A percentile compares a stretch with the other conserved stretches of the same genome.
Evolutionary conservation across 2,329 filamentous ascomycete genomes (phyloP).

Genomic region (Amylocarpus encephaloides): DNA sequence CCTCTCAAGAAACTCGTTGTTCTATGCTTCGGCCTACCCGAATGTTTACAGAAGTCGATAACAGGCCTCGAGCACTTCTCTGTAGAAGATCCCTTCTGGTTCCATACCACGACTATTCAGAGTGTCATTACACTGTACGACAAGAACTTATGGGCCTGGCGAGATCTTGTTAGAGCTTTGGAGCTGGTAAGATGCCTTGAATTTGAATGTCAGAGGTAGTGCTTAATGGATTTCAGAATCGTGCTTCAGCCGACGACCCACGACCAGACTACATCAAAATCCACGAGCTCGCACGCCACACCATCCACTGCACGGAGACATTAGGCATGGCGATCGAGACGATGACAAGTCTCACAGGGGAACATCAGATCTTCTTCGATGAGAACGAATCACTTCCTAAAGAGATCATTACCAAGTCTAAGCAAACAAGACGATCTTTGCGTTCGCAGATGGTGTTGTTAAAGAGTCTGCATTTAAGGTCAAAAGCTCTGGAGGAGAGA

Average conservation of each 20-base stretch:
- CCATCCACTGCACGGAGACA: conserved; percentile 40
- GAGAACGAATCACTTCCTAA: neutral
- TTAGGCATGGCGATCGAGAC: conserved; percentile 34
- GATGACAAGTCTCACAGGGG: conserved; percentile 10
- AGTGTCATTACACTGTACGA: conserved; percentile 33
- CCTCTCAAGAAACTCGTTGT: neutral
- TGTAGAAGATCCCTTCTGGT: conserved; percentile 32
- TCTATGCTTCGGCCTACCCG: neutral
- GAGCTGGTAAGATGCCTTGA: neutral
- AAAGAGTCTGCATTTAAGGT: conserved; percentile 3
- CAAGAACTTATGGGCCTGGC: conserved; percentile 36
- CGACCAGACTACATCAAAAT: conserved; percentile 33
- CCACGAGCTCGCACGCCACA: conserved; percentile 40
- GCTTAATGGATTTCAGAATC: neutral
- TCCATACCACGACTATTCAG: conserved; percentile 30
- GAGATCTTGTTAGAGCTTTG: conserved; percentile 33
- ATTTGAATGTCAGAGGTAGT: neutral
- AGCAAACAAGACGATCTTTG: neutral
- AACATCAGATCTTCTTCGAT: conserved; percentile 1
- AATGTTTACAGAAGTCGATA: neutral
- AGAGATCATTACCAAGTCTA: neutral
- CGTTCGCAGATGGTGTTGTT: conserved; percentile 3
- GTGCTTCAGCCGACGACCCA: conserved; percentile 14
- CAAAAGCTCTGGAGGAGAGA: conserved; percentile 5
- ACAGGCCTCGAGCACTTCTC: neutral